These are phyloP conservation scores for Penicillium odoratum DNA, from an alignment of 495 filamentous ascomycete genomes.

Conservation along the genomic window DNA sequence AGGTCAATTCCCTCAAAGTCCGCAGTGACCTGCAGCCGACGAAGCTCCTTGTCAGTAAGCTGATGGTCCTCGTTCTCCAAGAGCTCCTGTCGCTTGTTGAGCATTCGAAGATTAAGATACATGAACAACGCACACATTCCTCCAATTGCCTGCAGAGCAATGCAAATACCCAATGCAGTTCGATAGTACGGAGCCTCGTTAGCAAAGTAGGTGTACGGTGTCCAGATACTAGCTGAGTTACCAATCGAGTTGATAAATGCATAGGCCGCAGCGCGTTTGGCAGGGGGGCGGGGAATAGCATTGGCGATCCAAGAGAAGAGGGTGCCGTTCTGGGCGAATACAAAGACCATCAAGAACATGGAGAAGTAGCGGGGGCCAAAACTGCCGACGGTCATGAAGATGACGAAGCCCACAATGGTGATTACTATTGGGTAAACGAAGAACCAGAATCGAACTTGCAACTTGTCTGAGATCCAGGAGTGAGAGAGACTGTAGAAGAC, in stretches of 20 bases:
- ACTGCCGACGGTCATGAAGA: conserved; percentile 48
- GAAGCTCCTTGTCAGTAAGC: conserved; percentile 42
- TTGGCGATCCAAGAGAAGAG: conserved; percentile 57
- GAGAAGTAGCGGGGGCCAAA: conserved; percentile 55
- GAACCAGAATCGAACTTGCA: conserved; percentile 52
- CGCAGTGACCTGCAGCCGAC: conserved; percentile 45
- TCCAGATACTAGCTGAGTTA: conserved; percentile 57
- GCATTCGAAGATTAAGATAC: conserved; percentile 40
- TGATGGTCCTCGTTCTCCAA: conserved; percentile 45
- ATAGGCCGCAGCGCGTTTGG: conserved; percentile 55
- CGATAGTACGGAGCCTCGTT: conserved; percentile 41
- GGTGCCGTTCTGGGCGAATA: conserved; percentile 54
- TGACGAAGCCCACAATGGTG: conserved; percentile 49
- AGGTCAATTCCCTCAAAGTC: conserved; percentile 51
- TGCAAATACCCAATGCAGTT: conserved; percentile 47
- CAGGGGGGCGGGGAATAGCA: conserved; percentile 51
- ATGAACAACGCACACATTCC: conserved; percentile 38
- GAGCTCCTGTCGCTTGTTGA: conserved; percentile 48
- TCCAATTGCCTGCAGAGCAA: conserved; percentile 46
- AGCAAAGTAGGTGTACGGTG: conserved; percentile 50
- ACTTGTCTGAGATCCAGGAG: conserved; percentile 46
- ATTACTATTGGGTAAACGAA: conserved; percentile 51
- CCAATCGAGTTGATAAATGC: conserved; percentile 57
- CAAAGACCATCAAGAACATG: conserved; percentile 55
- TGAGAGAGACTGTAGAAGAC: conserved; percentile 48